phyloP scores from a whole-genome alignment of 768 basidiomycete genomes.

The Psilocybe cubensis region DNA sequence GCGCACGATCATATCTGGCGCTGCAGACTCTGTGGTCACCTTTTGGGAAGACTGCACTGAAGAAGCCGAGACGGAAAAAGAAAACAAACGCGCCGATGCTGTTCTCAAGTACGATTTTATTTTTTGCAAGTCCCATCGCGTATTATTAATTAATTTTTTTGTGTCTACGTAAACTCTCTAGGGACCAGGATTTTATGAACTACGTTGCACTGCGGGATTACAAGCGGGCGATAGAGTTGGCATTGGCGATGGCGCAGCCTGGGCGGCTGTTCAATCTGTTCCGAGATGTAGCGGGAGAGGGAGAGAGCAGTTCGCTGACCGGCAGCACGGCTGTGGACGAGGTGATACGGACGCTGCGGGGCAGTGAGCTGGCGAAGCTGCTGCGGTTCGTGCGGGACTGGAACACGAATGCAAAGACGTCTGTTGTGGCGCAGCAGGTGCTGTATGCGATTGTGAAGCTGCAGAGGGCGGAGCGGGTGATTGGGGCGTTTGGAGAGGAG shows the following conservation, averaged over 20 bases:
- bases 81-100: conserved; percentile 68
- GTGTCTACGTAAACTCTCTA: conserved; percentile 31
- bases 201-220: conserved; percentile 90
- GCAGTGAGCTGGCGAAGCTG: conserved; percentile 78
- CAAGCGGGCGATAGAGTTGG: conserved; percentile 87
- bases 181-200: conserved; percentile 95
- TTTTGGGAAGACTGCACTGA: conserved; percentile 97
- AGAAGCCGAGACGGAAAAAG: conserved; percentile 76
- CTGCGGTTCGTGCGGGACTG: conserved; percentile 85
- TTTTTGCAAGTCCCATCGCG: neutral
- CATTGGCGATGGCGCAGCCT: conserved; percentile 92
- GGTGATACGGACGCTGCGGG: conserved; percentile 73
- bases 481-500: conserved; percentile 62
- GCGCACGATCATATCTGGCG: conserved; percentile 86
- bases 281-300: conserved; percentile 52
- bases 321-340: conserved; percentile 79
- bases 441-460: conserved; percentile 82
- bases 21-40: conserved; percentile 94
- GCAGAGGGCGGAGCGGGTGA: conserved; percentile 73
- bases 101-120: conserved; percentile 73
- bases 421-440: conserved; percentile 81
- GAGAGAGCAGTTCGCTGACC: conserved; percentile 51
- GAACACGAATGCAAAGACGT: conserved; percentile 94
- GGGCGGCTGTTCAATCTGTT: conserved; percentile 85
- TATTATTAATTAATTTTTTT: neutral